Conservation (phyloP, 2,329 filamentous ascomycete species). For the Arthrobotrys megalospora region DNA sequence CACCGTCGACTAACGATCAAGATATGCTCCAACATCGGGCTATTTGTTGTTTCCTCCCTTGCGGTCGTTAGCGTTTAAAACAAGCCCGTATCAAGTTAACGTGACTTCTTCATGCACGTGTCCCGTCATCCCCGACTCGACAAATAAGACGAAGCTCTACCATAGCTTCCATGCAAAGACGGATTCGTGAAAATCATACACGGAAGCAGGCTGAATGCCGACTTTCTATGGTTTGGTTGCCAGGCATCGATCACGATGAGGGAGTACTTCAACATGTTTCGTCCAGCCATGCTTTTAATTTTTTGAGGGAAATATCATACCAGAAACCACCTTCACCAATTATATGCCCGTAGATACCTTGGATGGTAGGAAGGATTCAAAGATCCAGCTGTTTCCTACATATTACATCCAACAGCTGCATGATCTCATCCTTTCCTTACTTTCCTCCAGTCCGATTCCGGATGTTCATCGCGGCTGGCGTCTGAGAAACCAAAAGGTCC, state of each 20-base stretch:
- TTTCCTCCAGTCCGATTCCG: constrained; percentile 49
- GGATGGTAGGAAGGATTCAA: constrained; percentile 20
- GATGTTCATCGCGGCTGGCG: constrained; percentile 54
- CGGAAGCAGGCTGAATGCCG: constrained; percentile 28
- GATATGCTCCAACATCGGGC: constrained; percentile 41
- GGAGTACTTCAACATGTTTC: constrained; percentile 26
- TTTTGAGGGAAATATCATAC: constrained; percentile 25
- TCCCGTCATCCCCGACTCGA: constrained; percentile 29
- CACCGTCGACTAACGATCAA: constrained; percentile 19
- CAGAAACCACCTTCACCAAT: constrained; percentile 18
- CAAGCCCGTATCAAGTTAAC: constrained; percentile 37
- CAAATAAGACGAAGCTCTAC: constrained; percentile 35
- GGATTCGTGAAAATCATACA: constrained; percentile 42
- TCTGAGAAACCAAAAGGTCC: constrained; percentile 32
- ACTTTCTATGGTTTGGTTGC: constrained; percentile 4
- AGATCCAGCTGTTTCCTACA: constrained; percentile 3
- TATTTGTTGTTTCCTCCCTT: constrained; percentile 49
- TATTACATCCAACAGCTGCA: constrained; percentile 13
- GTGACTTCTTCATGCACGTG: constrained; percentile 57
- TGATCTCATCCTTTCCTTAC: constrained; percentile 47
- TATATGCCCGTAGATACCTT: constrained; percentile 26
- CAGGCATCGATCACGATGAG: constrained; percentile 46
- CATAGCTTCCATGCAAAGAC: constrained; percentile 49
- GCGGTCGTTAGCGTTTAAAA: constrained; percentile 21
- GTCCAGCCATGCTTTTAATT: constrained; percentile 6